Conservation (phyloP, 1,284 basidiomycete species). For the Melampsora abietis-canadensis region DNA sequence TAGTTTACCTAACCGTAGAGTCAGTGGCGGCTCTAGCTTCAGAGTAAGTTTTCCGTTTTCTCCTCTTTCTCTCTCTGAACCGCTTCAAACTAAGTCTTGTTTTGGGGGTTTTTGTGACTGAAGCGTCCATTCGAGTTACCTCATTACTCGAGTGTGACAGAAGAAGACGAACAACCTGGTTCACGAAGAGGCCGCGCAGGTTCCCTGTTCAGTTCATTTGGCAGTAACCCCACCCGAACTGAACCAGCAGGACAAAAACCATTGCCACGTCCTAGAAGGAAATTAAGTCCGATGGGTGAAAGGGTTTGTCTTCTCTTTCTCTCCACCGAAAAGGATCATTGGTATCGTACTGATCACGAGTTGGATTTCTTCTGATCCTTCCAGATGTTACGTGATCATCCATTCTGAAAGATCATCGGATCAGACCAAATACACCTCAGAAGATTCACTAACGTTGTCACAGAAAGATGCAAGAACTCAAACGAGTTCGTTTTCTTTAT, state of each 20-base stretch:
- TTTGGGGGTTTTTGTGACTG: background rate
- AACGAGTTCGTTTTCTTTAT: no score
- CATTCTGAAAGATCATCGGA: no score
- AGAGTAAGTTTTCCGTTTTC: constrained; percentile 29
- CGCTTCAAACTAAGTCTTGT: background rate
- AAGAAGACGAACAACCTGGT: background rate
- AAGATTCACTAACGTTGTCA: no score
- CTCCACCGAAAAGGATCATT: no score
- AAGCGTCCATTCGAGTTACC: constrained; percentile 28
- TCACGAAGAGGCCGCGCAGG: constrained; percentile 8
- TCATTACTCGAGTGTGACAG: background rate
- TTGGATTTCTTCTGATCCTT: no score
- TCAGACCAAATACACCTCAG: no score
- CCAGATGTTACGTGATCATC: no score
- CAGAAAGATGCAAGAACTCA: no score
- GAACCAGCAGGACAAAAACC: background rate
- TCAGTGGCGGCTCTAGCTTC: constrained; percentile 1
- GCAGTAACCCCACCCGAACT: background rate
- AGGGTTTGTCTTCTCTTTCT: constrained; percentile 3
- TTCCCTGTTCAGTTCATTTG: constrained; percentile 29
- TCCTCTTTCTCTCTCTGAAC: background rate
- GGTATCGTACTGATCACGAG: no score
- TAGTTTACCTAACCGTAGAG: constrained; percentile 11
- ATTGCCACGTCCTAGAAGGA: background rate
- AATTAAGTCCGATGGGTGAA: constrained; percentile 26